Base-by-base conservation (phyloP, 441 rosid species). In the Pelargonium citronellum region DNA sequence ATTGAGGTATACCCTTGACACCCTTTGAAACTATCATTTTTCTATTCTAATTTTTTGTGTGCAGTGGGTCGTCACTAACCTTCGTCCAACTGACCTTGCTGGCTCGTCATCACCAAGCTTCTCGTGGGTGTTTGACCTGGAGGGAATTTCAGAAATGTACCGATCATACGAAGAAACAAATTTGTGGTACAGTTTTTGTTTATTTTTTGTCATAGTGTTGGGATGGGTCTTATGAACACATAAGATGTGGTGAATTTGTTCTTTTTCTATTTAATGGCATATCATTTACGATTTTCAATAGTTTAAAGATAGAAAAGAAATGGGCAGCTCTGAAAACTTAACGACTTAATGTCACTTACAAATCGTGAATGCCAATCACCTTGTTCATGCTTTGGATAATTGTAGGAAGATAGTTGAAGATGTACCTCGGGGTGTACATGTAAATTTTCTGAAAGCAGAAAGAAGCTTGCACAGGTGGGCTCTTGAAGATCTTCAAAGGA, bases 391-490 rank as follows among this genome's bases (percentile, higher is more conserved):
- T 64, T 24, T 65, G 64, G 62, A 72, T 63, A 67, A 82, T 58
- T 75, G 37, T 65, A 93, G 98, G 98, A 83, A 83, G 81, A 80
- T 93, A 55, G 96, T 91, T 74, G 97, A 93, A 73, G 89, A 85
- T 67, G 85, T 89, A 76, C 97, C 96, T 69, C 84, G 86, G 70
- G 97, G 96, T 55, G 96, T 93, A 67, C 96, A 93, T 78, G 79
- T 91, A 27, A 91, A 88, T 83, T 91, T 93, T 76, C 75, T 93
- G 73, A 93, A 93, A 83, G 98, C 98, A 27, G 98, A 93, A 79
- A 86, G 98, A 80, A 93, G 98, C 78, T 85, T 93, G 83, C 98
- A 93, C 74, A 85, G 96, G 51, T 93, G 98, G 98, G 97, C 98
- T 49, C 83, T 93, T 13, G 84, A 87, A 86, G 98, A 93, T 82